These are phyloP conservation scores for Backusella morwellensis DNA, from an alignment of 192 early-diverging fungal genomes.

Conservation along the genomic window DNA sequence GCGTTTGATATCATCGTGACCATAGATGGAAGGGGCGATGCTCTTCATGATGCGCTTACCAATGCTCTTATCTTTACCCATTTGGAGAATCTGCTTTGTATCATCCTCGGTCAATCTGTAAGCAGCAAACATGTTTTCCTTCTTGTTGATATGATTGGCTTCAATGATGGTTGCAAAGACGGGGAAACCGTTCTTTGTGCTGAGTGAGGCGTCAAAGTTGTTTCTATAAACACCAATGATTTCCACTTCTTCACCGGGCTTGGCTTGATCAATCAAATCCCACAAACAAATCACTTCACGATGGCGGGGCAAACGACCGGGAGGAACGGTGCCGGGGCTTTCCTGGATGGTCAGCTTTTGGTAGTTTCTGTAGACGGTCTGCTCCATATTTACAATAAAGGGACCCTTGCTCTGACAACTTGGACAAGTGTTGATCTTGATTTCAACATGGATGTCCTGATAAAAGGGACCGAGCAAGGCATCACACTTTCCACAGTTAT, in stretches of 20 bases:
- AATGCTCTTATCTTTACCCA: conserved; percentile 78
- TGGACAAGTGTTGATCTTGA: conserved; percentile 79
- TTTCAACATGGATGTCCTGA: conserved; percentile 88
- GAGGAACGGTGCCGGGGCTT: conserved; percentile 91
- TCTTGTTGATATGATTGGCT: conserved; percentile 92
- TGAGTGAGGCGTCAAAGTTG: conserved; percentile 88
- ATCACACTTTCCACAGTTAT: conserved; percentile 93
- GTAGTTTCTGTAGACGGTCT: conserved; percentile 98
- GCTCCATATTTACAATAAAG: conserved; percentile 87
- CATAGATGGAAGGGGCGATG: conserved; percentile 99
- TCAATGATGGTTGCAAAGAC: conserved; percentile 96
- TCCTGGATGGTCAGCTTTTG: conserved; percentile 96
- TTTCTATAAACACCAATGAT: conserved; percentile 95
- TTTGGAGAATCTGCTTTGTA: conserved; percentile 66
- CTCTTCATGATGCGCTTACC: conserved; percentile 86
- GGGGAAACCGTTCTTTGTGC: conserved; percentile 92
- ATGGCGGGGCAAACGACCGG: conserved; percentile 91
- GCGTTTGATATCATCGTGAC: conserved; percentile 96
- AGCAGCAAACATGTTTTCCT: conserved; percentile 85
- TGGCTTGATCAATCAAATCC: conserved; percentile 94
- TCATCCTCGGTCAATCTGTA: conserved; percentile 92
- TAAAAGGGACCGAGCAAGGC: conserved; percentile 89
- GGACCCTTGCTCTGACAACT: conserved; percentile 92
- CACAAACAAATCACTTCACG: conserved; percentile 92
- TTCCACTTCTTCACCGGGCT: conserved; percentile 96